These are phyloP conservation scores for Picea glauca DNA, from an alignment of 75 land plant species.

Conservation along the genomic window DNA sequence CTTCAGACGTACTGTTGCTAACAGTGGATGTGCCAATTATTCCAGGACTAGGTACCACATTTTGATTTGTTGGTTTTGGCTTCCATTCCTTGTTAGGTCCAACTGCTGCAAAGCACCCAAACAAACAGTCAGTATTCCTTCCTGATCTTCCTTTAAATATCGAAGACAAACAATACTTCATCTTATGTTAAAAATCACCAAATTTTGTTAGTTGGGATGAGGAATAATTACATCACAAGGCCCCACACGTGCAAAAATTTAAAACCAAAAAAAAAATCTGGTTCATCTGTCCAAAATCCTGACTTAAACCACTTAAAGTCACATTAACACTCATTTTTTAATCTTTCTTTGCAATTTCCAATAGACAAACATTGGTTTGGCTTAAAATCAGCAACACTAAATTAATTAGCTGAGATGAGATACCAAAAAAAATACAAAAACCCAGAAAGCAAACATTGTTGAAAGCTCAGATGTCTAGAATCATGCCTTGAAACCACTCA, in stretches of 20 bases:
- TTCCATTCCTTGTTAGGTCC: slow-evolving; percentile 84
- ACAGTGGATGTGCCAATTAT: slow-evolving; percentile 24
- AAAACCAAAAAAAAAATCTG: not conserved
- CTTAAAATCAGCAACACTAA: too few species aligned
- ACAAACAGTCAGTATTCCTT: not conserved
- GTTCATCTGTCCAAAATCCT: not conserved
- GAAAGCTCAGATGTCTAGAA: too few species aligned
- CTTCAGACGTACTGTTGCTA: slow-evolving; percentile 20
- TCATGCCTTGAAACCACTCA: too few species aligned
- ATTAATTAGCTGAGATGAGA: too few species aligned
- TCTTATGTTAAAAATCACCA: not conserved
- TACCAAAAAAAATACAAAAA: too few species aligned
- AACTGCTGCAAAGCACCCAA: slow-evolving; percentile 15
- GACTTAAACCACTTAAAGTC: not conserved
- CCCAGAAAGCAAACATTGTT: too few species aligned
- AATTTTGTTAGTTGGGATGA: not conserved
- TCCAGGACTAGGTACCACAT: slow-evolving; percentile 24
- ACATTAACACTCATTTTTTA: too few species aligned
- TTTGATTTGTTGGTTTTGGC: slow-evolving; percentile 46
- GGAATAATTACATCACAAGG: not conserved
- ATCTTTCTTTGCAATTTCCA: too few species aligned
- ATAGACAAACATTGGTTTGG: too few species aligned
- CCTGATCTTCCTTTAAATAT: not conserved
- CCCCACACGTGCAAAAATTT: not conserved
- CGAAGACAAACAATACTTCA: not conserved